Conservation (phyloP, 495 filamentous ascomycete species). For the Neurospora sublineolata region DNA sequence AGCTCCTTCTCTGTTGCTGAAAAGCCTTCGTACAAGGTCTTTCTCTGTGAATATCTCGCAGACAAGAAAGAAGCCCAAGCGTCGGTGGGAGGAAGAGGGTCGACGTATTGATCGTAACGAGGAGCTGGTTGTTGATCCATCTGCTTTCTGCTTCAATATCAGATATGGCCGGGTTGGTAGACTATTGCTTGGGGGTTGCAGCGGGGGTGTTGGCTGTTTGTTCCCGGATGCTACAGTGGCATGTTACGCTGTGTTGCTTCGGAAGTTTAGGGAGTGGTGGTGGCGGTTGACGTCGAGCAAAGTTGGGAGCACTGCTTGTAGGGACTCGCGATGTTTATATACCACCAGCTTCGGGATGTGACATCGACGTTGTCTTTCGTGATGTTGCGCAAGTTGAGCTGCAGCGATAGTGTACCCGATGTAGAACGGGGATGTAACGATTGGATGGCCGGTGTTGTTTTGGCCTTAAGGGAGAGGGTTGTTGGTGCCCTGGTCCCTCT, state of each 20-base stretch:
- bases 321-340: neutral
- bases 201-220: neutral
- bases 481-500: neutral
- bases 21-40: conserved; percentile 12
- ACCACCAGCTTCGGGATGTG: neutral
- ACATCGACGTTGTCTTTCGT: neutral
- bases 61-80: conserved; percentile 16
- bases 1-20: conserved; percentile 12
- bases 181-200: neutral
- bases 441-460: neutral
- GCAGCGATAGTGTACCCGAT: neutral
- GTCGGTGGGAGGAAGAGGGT: conserved; percentile 13
- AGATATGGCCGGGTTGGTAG: neutral
- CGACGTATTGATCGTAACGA: conserved; percentile 11
- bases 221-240: neutral
- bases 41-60: conserved; percentile 11
- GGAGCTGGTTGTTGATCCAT: neutral
- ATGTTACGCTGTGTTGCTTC: neutral
- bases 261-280: neutral
- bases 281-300: neutral
- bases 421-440: neutral
- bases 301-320: neutral
- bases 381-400: neutral
- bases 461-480: neutral
- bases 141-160: neutral